A percentile compares a stretch with the other conserved stretches of the same genome.
Conservation (phyloP, 1,139 yeast species). For the Sugiyamaella pinicola region DNA sequence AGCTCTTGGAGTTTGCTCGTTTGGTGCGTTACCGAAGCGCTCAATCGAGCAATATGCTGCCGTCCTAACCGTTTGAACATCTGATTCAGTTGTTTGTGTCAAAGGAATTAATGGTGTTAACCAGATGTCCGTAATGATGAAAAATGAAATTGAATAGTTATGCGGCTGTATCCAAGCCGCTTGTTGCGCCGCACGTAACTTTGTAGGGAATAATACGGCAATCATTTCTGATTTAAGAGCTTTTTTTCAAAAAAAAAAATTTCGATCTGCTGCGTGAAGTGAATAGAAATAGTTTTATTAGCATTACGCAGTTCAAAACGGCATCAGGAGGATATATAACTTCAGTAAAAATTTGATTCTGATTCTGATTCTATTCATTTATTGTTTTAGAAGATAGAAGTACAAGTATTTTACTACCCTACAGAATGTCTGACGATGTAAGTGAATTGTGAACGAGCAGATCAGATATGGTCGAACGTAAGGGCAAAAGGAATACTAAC, state of each 20-base stretch:
- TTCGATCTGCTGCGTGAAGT: constrained; percentile 4
- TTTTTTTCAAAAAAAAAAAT: constrained; percentile 9
- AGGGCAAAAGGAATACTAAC: too few species aligned
- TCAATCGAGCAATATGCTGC: constrained; percentile 8
- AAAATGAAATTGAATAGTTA: constrained; percentile 5
- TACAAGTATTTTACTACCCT: too few species aligned
- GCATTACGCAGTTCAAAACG: background rate
- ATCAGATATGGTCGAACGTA: too few species aligned
- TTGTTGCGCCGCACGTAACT: background rate
- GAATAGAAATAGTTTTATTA: background rate
- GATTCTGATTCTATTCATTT: too few species aligned
- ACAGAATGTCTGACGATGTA: constrained; percentile 19
- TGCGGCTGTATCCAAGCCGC: constrained; percentile 4
- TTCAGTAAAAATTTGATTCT: too few species aligned
- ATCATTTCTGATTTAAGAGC: constrained; percentile 3
- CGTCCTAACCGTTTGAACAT: constrained; percentile 15
- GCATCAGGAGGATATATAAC: background rate
- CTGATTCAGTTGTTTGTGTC: background rate
- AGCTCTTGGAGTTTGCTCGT: background rate
- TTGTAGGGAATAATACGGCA: too few species aligned
- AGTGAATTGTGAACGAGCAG: constrained; percentile 1
- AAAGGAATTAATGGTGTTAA: background rate
- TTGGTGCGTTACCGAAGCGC: background rate
- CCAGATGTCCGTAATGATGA: background rate
- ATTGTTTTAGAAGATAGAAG: too few species aligned